Percentiles rank a stretch among this genome's conserved stretches.
phyloP scores from a whole-genome alignment of 768 basidiomycete species.

The Suillus paluster region DNA sequence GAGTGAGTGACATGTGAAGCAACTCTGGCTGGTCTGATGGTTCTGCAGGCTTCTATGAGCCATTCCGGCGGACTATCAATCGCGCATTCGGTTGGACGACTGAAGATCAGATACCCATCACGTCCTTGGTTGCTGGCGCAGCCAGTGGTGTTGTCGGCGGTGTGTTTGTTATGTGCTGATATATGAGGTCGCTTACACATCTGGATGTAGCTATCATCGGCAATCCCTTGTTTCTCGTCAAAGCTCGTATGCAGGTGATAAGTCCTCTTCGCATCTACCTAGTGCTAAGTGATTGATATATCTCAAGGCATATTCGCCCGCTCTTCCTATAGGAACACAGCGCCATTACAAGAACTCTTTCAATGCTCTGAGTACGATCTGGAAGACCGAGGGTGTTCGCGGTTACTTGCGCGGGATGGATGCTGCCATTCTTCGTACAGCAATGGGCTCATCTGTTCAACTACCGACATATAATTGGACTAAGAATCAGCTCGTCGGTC shows the following conservation, averaged over 20 bases:
- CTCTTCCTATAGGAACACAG: conserved; percentile 92
- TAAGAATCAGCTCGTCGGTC: conserved; percentile 75
- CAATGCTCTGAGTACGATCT: conserved; percentile 82
- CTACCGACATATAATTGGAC: conserved; percentile 95
- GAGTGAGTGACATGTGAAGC: conserved; percentile 46
- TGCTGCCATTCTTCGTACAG: conserved; percentile 90
- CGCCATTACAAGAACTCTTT: conserved; percentile 88
- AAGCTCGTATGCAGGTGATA: conserved; percentile 93
- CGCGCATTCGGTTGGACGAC: conserved; percentile 62
- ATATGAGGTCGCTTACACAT: not conserved
- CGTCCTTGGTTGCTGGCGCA: conserved; percentile 87
- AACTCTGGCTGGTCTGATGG: conserved; percentile 20
- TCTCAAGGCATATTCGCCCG: conserved; percentile 87
- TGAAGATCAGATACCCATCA: conserved; percentile 70
- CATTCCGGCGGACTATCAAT: conserved; percentile 78
- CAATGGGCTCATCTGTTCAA: conserved; percentile 96
- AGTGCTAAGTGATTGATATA: conserved; percentile 6
- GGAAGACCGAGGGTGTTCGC: conserved; percentile 71
- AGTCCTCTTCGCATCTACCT: not conserved
- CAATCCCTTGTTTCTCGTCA: conserved; percentile 92
- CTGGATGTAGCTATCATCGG: conserved; percentile 64
- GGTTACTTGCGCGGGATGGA: conserved; percentile 92
- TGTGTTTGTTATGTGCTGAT: conserved; percentile 35
- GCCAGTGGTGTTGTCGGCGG: conserved; percentile 91
- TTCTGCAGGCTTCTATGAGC: conserved; percentile 91